Base-by-base conservation (phyloP, 2,329 filamentous ascomycete species). In the Tolypocladium endophyticum region DNA sequence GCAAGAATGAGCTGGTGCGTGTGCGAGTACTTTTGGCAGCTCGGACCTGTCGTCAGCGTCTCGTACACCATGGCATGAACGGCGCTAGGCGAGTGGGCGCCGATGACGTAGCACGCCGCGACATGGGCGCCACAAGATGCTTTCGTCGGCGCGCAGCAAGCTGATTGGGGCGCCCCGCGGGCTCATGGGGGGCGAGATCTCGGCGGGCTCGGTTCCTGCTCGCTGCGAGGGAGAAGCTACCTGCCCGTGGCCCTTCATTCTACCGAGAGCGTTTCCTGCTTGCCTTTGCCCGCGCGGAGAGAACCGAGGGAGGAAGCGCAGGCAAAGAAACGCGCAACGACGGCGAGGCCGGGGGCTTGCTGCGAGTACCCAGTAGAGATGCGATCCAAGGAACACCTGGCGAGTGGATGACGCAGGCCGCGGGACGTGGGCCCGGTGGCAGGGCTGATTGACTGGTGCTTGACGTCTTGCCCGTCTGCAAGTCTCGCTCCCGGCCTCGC, bases 371-470 rank as follows among this genome's bases (percentile, higher is more conserved):
- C n/a, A n/a, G n/a, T 45, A 3, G 41, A n/a, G 18, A n/a, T 23
- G 23, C 23, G 12, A 38, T 2, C n/a, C 8, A n/a, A 25, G 43
- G 25, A 38, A 36, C 20, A 23, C 18, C 30, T 61, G 61, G 59
- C 61, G 62, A 66, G 64, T 71, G 70, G 68, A 72, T 72, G 71
- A 72, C 71, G 71, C 69, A 71, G 66, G 65, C 53, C 52, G 55
- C 56, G 55, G 56, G 43, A 53, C 45, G 56, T 53, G 58, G 61
- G 64, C 62, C 60, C 58, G 66, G 64, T 59, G 61, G 62, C 62
- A 65, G 61, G 67, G 59, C 60, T 65, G 58, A 61, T 60, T 58
- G 56, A 55, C 59, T 54, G 58, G 55, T 57, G 58, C 59, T 47
- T 52, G 41, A 47, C 43, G 43, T 47, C 5, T n/a, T 23, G n/a